Evolutionary conservation across 2,329 filamentous ascomycete genomes (phyloP), one percentile per base, ranked within the genome.

Genomic region (Cercospora sesami): DNA sequence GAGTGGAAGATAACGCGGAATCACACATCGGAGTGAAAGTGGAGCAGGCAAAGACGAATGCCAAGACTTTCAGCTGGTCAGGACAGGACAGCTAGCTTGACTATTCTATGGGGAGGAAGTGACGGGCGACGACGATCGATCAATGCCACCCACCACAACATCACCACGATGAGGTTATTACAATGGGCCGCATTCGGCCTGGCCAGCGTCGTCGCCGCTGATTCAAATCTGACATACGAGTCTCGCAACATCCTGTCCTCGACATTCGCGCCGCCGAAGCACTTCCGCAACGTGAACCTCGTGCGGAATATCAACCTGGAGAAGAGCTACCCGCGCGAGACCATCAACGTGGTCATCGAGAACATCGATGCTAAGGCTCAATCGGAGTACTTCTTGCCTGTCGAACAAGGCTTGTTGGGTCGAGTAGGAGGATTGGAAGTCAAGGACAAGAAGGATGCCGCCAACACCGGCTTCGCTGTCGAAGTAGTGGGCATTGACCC

Each of bases 251-350:
- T 85, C 75, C 80, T 84, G 42, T 78, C 82, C 28, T 77, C 77
- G 72, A 79, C 78, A 69, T 97, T 97, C 84, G 90, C 87, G 80
- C 93, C 94, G 64, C 91, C 94, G 14, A 91, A 93, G 79, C 91
- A 94, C 73, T 99, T 97, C 84, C 93, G 94, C 83, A 97, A 99
- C 81, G 86, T 86, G 80, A 98, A 99, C 79, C 82, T 98, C 31
- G 91, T 98, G 62, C 91, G 95, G 76, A 90, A 91, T 72, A 90
- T 96, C 77, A 97, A 96, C 73, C 82, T 97, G 67, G 94, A 98
- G 81, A 98, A 97, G 85, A 91, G 89, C 73, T 98, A 95, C 77
- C 89, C 90, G 65, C 90, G 93, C 78, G 94, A 98, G 81, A 91
- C 90, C 14, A 88, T 97, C 85, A 97, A 98, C 81, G 90, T 97